A percentile compares a stretch with the other conserved stretches of the same genome.
These are phyloP conservation scores for Leccinellum rugosiceps DNA, from an alignment of 768 basidiomycete genomes.

Conservation along the genomic window DNA sequence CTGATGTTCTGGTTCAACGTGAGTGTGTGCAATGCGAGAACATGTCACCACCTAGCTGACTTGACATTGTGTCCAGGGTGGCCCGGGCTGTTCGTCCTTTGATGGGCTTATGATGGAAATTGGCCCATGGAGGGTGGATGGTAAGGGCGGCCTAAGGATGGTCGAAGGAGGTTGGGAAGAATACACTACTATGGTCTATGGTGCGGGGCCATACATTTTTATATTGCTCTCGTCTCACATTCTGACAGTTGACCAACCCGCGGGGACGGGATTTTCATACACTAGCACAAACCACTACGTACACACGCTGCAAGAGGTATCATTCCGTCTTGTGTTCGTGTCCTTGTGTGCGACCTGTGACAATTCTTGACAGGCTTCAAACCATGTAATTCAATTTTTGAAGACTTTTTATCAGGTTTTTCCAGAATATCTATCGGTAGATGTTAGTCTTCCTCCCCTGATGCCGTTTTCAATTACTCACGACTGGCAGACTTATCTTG, in stretches of 20 bases:
- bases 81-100: conserved; percentile 96
- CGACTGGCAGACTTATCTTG: conserved; percentile 79
- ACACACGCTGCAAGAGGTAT: conserved; percentile 69
- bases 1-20: conserved; percentile 98
- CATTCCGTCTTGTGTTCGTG: conserved; percentile 10
- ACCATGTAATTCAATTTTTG: conserved; percentile 81
- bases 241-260: conserved; percentile 88
- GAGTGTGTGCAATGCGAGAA: conserved; percentile 22
- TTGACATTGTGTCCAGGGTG: conserved; percentile 53
- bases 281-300: conserved; percentile 83
- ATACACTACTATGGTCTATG: conserved; percentile 88
- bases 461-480: conserved; percentile 7
- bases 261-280: conserved; percentile 93
- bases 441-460: conserved; percentile 52
- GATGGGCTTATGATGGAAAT: conserved; percentile 98
- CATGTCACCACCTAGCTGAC: background rate
- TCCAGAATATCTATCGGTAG: conserved; percentile 78
- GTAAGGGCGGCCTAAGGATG: conserved; percentile 65
- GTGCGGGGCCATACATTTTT: conserved; percentile 45
- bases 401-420: conserved; percentile 87
- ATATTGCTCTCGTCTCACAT: conserved; percentile 7
- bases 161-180: conserved; percentile 96
- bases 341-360: conserved; percentile 1
- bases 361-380: conserved; percentile 51
- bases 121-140: conserved; percentile 86